These are phyloP conservation scores for Phialocephala subalpina DNA, from an alignment of 2,329 filamentous ascomycete species.

Conservation along the genomic window DNA sequence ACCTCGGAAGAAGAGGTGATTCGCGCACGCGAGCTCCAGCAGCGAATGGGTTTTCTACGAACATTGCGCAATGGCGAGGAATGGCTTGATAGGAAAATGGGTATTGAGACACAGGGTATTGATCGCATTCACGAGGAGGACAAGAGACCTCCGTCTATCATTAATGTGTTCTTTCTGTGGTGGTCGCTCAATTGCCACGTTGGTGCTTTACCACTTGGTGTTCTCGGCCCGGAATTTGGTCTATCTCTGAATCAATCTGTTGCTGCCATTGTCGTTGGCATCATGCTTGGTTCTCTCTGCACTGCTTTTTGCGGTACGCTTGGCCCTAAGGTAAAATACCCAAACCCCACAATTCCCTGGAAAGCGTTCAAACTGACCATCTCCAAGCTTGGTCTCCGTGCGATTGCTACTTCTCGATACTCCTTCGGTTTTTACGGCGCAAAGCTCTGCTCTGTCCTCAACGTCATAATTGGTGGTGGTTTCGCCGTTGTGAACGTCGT, in stretches of 20 bases:
- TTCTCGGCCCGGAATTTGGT: background rate
- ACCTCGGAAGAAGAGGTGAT: too few species aligned
- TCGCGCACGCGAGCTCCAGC: too few species aligned
- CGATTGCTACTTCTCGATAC: background rate
- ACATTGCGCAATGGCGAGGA: too few species aligned
- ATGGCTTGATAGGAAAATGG: background rate
- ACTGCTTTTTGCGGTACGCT: background rate
- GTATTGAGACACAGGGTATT: background rate
- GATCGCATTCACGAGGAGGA: background rate
- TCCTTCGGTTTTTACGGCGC: background rate
- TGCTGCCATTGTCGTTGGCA: background rate
- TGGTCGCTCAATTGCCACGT: background rate
- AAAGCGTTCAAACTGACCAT: too few species aligned
- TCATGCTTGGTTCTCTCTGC: background rate
- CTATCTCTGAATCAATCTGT: background rate
- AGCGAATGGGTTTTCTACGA: too few species aligned
- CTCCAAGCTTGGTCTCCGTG: slow-evolving; percentile 5
- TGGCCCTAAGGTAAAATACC: background rate
- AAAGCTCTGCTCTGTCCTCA: background rate
- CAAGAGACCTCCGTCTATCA: background rate
- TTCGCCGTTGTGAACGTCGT: background rate
- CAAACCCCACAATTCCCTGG: too few species aligned
- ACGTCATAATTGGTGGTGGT: background rate
- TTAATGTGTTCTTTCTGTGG: slow-evolving; percentile 5
- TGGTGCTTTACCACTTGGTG: background rate